phyloP scores from a whole-genome alignment of 2,329 filamentous ascomycete species.

The Xylaria sp. region DNA sequence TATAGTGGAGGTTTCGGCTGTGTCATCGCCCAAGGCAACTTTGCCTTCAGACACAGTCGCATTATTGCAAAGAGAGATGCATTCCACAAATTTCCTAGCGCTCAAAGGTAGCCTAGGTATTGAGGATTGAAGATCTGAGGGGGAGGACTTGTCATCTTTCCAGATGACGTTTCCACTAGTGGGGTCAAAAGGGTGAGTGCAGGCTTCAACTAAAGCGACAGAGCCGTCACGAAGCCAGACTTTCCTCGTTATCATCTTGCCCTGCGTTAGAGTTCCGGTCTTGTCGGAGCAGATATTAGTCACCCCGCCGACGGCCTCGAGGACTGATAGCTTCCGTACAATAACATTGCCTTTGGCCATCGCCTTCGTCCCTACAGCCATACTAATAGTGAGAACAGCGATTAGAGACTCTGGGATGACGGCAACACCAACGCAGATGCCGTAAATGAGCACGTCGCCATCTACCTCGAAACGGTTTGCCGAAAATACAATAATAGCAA shows the following conservation, averaged over 20 bases:
- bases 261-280: slow-evolving; percentile 74
- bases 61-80: slow-evolving; percentile 72
- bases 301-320: slow-evolving; percentile 76
- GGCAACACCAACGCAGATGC: slow-evolving; percentile 61
- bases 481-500: slow-evolving; percentile 71
- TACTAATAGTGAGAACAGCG: slow-evolving; percentile 72
- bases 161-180: slow-evolving; percentile 64
- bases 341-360: slow-evolving; percentile 68
- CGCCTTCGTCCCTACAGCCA: slow-evolving; percentile 65
- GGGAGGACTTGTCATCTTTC: slow-evolving; percentile 50
- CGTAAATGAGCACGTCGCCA: slow-evolving; percentile 68
- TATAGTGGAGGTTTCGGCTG: slow-evolving; percentile 60
- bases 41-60: slow-evolving; percentile 61
- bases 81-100: slow-evolving; percentile 62
- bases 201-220: slow-evolving; percentile 63
- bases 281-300: slow-evolving; percentile 78
- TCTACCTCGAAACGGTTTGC: slow-evolving; percentile 65
- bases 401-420: slow-evolving; percentile 68
- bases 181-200: slow-evolving; percentile 70
- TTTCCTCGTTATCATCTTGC: slow-evolving; percentile 73
- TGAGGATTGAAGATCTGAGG: slow-evolving; percentile 39
- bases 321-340: slow-evolving; percentile 69
- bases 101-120: slow-evolving; percentile 46
- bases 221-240: slow-evolving; percentile 69
- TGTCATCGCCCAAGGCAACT: slow-evolving; percentile 51